Evolutionary conservation across 208 protist species (phyloP), one percentile per base, ranked within the genome.

Genomic region (Leishmania martiniquensis): DNA sequence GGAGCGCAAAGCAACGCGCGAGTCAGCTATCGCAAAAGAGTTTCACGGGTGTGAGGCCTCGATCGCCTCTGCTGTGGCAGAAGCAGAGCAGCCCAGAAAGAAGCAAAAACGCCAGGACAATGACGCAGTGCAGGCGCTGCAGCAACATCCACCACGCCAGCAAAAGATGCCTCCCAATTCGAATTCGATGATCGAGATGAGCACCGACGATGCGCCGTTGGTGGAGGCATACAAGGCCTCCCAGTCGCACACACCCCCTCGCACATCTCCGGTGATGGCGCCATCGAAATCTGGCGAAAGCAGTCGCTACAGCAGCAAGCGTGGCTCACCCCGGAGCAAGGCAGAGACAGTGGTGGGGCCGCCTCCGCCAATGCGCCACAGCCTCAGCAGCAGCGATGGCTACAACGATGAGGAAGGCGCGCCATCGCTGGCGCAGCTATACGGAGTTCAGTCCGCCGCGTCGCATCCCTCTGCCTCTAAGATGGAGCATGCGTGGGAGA

Each of bases 31-130:
- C 22, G 57, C 63, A 20, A 37, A 39, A 1, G 42, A 57, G 25
- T 4, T 60, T 3, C 66, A 63, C 15, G 42, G 29, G 15, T 25
- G 32, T 20, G 34, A 54, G 49, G 60, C 62, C 3, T 49, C 49
- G 7, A 20, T 13, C n/a, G 37, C 20, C 52, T 13, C 55, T 70
- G 6, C 78, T 54, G 45, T 54, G 10, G 73, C 12, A 22, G 54
- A 34, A 39, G 5, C 34, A 13, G 51, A 69, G 39, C 75, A 79
- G 37, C 54, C 57, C 32, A 71, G 57, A 52, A 80, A 75, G 52
- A 87, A 87, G 80, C 75, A 75, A 20, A 75, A 66, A 60, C 78
- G 78, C 47, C 75, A 81, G 52, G 70, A 82, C 39, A 47, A 44
- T 20, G 45, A 76, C 32, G 67, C 57, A 29, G 62, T 39, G 25